Percentiles rank a stretch among this genome's conserved stretches.
Conservation (phyloP, 208 protist genomes). For the Plasmodiophora brassicae region DNA sequence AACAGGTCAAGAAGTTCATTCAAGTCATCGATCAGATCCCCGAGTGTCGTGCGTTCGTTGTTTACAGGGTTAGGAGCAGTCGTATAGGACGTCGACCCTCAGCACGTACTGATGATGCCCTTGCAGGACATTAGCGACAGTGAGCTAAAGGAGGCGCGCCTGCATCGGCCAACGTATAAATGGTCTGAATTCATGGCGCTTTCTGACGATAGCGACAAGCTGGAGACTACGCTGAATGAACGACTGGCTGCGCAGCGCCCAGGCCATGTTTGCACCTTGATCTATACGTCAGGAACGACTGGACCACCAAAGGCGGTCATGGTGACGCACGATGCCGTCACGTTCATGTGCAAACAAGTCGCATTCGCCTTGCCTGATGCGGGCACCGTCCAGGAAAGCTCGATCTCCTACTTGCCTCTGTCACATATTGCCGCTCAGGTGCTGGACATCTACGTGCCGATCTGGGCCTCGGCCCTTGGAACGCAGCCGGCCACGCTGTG, state of each 20-base stretch:
- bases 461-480: constrained; percentile 26
- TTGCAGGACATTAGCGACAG: neutral
- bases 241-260: constrained; percentile 32
- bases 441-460: constrained; percentile 42
- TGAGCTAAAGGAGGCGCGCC: neutral
- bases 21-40: neutral
- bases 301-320: constrained; percentile 55
- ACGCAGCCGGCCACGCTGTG: constrained; percentile 38
- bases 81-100: neutral
- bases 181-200: neutral
- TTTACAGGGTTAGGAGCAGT: neutral
- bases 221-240: constrained; percentile 31
- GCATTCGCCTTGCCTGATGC: neutral
- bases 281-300: constrained; percentile 68
- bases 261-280: constrained; percentile 53
- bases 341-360: constrained; percentile 35
- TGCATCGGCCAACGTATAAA: neutral
- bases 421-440: constrained; percentile 58
- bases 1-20: neutral
- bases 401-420: constrained; percentile 57
- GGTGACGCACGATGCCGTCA: constrained; percentile 57
- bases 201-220: neutral
- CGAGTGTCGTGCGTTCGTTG: neutral
- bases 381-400: neutral
- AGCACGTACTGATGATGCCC: neutral